These are phyloP conservation scores for Aspergillus pseudonomiae DNA, from an alignment of 2,329 filamentous ascomycete genomes.

Conservation along the genomic window DNA sequence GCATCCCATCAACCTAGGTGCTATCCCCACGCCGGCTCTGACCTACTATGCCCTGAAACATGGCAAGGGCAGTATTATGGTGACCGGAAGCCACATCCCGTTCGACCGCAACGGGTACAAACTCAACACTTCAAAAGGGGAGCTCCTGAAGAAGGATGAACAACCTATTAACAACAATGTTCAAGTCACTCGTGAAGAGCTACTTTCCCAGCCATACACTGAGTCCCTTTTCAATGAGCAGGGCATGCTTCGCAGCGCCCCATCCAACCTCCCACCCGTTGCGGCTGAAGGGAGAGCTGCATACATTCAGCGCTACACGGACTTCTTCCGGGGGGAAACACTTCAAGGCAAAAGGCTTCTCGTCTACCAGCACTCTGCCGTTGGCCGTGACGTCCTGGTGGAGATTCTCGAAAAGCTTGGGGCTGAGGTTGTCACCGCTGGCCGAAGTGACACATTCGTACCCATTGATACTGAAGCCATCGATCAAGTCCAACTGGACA, in stretches of 20 bases:
- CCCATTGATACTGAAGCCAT: slow-evolving; percentile 41
- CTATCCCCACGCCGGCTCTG: slow-evolving; percentile 37
- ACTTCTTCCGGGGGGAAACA: slow-evolving; percentile 34
- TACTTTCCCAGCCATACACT: slow-evolving; percentile 28
- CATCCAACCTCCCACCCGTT: slow-evolving; percentile 18
- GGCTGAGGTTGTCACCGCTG: slow-evolving; percentile 32
- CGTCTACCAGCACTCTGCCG: slow-evolving; percentile 39
- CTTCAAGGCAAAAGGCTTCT: slow-evolving; percentile 33
- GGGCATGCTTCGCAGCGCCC: slow-evolving; percentile 29
- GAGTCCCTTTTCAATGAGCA: slow-evolving; percentile 33
- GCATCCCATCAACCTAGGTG: slow-evolving; percentile 34
- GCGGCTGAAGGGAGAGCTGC: slow-evolving; percentile 24
- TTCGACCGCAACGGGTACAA: slow-evolving; percentile 42
- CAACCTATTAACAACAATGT: slow-evolving; percentile 36
- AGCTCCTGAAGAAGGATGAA: slow-evolving; percentile 37
- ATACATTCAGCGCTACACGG: slow-evolving; percentile 34
- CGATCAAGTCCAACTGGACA: slow-evolving; percentile 35
- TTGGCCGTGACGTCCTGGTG: slow-evolving; percentile 36
- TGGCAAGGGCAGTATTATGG: slow-evolving; percentile 39
- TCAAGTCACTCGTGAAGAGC: slow-evolving; percentile 25
- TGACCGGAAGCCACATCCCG: slow-evolving; percentile 40
- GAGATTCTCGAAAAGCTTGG: slow-evolving; percentile 35
- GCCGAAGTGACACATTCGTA: slow-evolving; percentile 38
- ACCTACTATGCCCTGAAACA: slow-evolving; percentile 32
- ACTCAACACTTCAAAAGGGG: slow-evolving; percentile 36